These are phyloP conservation scores for Paramecium sonneborni DNA, from an alignment of 73 alveolate species.

Conservation along the genomic window DNA sequence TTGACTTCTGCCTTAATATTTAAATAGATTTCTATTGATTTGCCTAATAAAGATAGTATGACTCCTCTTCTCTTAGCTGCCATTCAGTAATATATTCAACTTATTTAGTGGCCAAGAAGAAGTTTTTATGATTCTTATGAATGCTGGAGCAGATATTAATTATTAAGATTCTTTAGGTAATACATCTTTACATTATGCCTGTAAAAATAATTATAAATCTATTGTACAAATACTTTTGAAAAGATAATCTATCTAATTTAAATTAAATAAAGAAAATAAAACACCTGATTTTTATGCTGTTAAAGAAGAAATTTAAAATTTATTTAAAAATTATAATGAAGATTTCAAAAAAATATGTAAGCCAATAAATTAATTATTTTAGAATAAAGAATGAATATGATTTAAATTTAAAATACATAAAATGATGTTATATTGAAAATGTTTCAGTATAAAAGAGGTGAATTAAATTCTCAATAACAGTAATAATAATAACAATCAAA, in stretches of 20 bases:
- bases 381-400: not conserved
- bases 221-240: not conserved
- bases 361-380: not conserved
- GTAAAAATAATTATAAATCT: not conserved
- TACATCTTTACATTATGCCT: not conserved
- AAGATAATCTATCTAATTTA: not conserved
- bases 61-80: not conserved
- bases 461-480: not conserved
- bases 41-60: not conserved
- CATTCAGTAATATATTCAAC: not conserved
- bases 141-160: conserved; percentile 28
- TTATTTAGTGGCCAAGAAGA: conserved; percentile 4
- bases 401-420: not conserved
- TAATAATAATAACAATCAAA: not conserved
- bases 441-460: not conserved
- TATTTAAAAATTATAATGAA: not conserved
- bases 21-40: not conserved
- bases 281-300: not conserved
- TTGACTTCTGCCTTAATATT: not conserved
- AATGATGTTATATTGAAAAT: not conserved
- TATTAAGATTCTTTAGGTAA: not conserved
- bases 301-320: not conserved
- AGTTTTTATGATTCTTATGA: not conserved
- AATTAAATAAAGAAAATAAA: not conserved
- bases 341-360: not conserved